Percentiles rank a stretch among this genome's conserved stretches.
These are phyloP conservation scores for Verticillium alfalfae DNA, from an alignment of 2,329 filamentous ascomycete species.

Conservation along the genomic window DNA sequence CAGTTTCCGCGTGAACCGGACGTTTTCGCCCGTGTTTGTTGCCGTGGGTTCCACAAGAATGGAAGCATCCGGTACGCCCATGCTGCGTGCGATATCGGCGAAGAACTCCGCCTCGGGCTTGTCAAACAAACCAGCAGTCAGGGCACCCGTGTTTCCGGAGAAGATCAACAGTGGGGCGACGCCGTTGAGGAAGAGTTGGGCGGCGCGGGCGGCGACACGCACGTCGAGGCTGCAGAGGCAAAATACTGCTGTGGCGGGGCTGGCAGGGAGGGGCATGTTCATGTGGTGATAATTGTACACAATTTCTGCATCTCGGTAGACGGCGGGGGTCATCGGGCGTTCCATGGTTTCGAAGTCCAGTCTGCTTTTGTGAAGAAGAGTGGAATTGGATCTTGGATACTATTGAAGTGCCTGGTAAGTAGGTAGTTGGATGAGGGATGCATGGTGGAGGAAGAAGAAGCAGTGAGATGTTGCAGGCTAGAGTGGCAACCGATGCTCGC, in stretches of 20 bases:
- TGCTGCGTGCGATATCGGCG: conserved; percentile 28
- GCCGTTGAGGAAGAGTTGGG: conserved; percentile 33
- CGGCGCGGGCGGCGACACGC: conserved; percentile 34
- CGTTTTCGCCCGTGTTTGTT: conserved; percentile 41
- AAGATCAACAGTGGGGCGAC: conserved; percentile 33
- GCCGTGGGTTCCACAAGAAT: conserved; percentile 33
- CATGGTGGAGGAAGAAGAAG: too few relatives aligned
- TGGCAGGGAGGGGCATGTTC: conserved; percentile 25
- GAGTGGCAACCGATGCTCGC: too few relatives aligned
- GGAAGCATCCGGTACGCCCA: conserved; percentile 30
- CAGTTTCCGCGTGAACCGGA: conserved; percentile 34
- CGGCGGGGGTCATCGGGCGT: conserved; percentile 1
- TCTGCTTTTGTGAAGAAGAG: too few relatives aligned
- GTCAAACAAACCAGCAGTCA: conserved; percentile 31
- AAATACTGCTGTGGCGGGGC: conserved; percentile 35
- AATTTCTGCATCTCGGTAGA: conserved; percentile 24
- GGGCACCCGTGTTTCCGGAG: conserved; percentile 33
- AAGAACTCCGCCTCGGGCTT: conserved; percentile 37
- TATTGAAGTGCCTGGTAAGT: too few relatives aligned
- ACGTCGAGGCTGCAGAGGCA: conserved; percentile 41
- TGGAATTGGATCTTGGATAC: neutral
- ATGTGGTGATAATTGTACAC: conserved; percentile 37
- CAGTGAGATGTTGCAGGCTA: too few relatives aligned
- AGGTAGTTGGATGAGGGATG: too few relatives aligned
- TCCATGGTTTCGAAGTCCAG: neutral